phyloP scores from a whole-genome alignment of 805 yeast genomes.

The Wickerhamiella siamensis region DNA sequence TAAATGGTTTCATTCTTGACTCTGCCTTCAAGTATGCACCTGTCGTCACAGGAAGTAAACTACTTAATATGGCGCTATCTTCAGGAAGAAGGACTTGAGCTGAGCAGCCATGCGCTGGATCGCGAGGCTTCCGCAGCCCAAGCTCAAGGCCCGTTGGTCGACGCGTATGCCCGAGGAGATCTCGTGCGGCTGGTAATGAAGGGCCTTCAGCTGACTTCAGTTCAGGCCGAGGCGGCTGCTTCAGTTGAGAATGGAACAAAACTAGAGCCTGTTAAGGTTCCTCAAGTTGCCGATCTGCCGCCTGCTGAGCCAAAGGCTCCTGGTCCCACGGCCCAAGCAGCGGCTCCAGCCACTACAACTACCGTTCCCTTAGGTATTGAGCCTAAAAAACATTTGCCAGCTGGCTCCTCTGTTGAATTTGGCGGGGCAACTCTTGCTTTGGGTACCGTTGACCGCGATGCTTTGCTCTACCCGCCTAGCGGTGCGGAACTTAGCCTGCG shows the following conservation, averaged over 20 bases:
- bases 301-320: not conserved
- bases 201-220: slow-evolving; percentile 66
- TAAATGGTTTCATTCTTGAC: not conserved
- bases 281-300: no score
- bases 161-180: slow-evolving; percentile 58
- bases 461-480: not conserved
- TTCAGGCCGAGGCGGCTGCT: slow-evolving; percentile 31
- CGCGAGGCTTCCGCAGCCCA: slow-evolving; percentile 49
- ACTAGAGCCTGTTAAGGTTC: no score
- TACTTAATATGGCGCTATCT: slow-evolving; percentile 86
- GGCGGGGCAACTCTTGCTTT: slow-evolving; percentile 2
- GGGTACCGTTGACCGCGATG: slow-evolving; percentile 10
- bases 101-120: slow-evolving; percentile 67
- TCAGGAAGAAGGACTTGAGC: slow-evolving; percentile 55
- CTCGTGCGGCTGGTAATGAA: slow-evolving; percentile 71
- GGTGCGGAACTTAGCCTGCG: not conserved
- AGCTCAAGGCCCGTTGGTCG: slow-evolving; percentile 27
- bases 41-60: slow-evolving; percentile 45
- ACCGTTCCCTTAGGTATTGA: not conserved
- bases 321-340: not conserved
- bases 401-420: not conserved
- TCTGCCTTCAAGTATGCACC: not conserved
- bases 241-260: slow-evolving; percentile 27
- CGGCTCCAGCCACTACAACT: not conserved
- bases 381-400: not conserved